Evolutionary conservation across 352 stramenopile genomes (phyloP), one percentile per base, ranked within the genome.

Genomic region (Albugo candida): DNA sequence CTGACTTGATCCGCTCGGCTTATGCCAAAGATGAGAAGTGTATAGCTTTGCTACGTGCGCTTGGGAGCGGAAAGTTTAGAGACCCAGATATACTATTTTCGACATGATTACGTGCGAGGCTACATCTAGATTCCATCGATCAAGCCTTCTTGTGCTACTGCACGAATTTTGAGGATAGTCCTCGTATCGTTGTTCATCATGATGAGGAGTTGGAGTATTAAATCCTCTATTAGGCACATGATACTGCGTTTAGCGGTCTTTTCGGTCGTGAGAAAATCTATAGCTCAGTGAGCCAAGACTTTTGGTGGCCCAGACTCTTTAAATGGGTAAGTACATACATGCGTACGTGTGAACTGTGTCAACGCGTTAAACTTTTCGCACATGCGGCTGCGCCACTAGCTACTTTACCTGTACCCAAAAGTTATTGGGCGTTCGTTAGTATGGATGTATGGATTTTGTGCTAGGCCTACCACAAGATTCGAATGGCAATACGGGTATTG

Each of bases 401-500:
- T 1, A 35, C 45, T 0, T 48, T 60, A 0, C 48, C 49, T 0
- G 20, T 68, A 1, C 18, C 57, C 0, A 5, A 14, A 1, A 45
- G 51, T 1, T 13, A 31, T 0, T 58, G 55, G 51, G 2, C 11
- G 0, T 52, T 45, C 0, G 38, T 66, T 8, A 51, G 34, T 17
- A 62, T 65, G n/a, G n/a, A n/a, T n/a, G n/a, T n/a, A n/a, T n/a
- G 51, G 51, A 61, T 43, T 59, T 61, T 19, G 31, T 65, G 48
- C 10, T 40, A 51, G 14, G 49, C 0, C 48, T 60, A 4, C 47
- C 53, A 11, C 13, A 41, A 17, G 53, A 64, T 34, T 14, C 5
- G 0, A 17, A 36, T 0, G 50, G 42, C 2, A 47, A 52, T 14
- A 59, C 54, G 0, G 52, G 58, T 0, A 48, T 67, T 17, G 5